Percentiles rank a stretch among this genome's conserved stretches.
These are phyloP conservation scores for Agaricales sp. DNA, from an alignment of 1,284 basidiomycete species.

Conservation along the genomic window DNA sequence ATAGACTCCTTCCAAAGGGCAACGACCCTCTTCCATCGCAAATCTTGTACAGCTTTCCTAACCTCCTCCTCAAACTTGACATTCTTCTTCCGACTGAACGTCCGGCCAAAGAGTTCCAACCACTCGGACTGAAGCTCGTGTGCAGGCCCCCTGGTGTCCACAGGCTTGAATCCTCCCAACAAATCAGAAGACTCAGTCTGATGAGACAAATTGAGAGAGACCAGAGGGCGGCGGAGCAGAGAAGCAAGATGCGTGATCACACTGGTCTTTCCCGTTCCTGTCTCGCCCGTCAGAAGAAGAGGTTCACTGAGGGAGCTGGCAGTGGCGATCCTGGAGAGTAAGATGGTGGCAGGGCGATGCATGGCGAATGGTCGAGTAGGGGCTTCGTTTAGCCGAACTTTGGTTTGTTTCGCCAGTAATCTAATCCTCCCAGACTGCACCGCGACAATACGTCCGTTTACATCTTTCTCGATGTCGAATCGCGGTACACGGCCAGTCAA, in stretches of 20 bases:
- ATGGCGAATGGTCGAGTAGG: slow-evolving; percentile 71
- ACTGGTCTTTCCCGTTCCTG: slow-evolving; percentile 97
- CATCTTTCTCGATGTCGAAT: slow-evolving; percentile 60
- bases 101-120: slow-evolving; percentile 75
- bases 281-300: slow-evolving; percentile 91
- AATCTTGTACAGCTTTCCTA: slow-evolving; percentile 72
- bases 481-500: slow-evolving; percentile 53
- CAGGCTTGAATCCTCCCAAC: slow-evolving; percentile 91
- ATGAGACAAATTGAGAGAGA: slow-evolving; percentile 91
- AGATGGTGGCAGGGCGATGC: slow-evolving; percentile 75
- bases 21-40: slow-evolving; percentile 81
- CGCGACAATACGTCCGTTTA: slow-evolving; percentile 45
- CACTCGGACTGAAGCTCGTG: slow-evolving; percentile 71
- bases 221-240: slow-evolving; percentile 67
- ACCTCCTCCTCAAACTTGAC: slow-evolving; percentile 81
- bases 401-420: slow-evolving; percentile 33
- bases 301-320: slow-evolving; percentile 75
- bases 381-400: slow-evolving; percentile 23
- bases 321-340: slow-evolving; percentile 79
- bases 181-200: slow-evolving; percentile 96
- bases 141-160: slow-evolving; percentile 79
- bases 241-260: slow-evolving; percentile 83
- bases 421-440: slow-evolving; percentile 48
- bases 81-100: slow-evolving; percentile 90
- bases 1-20: slow-evolving; percentile 80